Base-by-base conservation (phyloP, 345 rosid genomes). In the Raphanus raphanistrum region DNA sequence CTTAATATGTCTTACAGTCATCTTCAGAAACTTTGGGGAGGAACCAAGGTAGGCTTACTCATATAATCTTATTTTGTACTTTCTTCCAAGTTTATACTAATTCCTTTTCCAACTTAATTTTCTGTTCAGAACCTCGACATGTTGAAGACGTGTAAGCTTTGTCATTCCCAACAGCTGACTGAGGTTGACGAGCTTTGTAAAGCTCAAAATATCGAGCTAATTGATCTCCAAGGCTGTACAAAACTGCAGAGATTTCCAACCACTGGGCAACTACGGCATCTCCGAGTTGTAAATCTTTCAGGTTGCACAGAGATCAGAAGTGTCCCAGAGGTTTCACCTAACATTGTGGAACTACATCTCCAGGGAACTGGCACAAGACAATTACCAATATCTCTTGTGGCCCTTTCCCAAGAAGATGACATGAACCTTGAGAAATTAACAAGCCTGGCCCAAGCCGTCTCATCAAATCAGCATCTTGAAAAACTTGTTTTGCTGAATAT, bases 1-100 rank as follows among this genome's bases (percentile, higher is more conserved):
- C 79, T 81, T 66, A 12, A 58, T 59, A 1, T 81, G 29, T 2
- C 29, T 12, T 6, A 21, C 13, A 76, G 86, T 25, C n/a, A 12
- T 11, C 52, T 81, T 58, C 1, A 68, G 38, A 55, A n/a, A 12
- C 81, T 81, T 2, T 79, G 84, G 84, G 15, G 1, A 33, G 77
- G 72, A 31, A 38, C 27, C 5, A 66, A 10, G 64, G 84, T 84
- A 59, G 1, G 60, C n/a, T 25, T 4, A 45, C 45, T 66, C 25
- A 0, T 27, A 6, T 67, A 28, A 28, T 6, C 3, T 0, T 45
- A 0, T 25, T 12, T 10, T 26, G 4, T 26, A 17, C 5, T 1
- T 35, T 74, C 25, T 25, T 50, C 7, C 16, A 50, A 8, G 4
- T 31, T 8, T 50, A 7, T 31, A 0, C 12, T 32, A 17, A 8